Evolutionary conservation across 2,329 filamentous ascomycete genomes (phyloP), one percentile per base, ranked within the genome.

Genomic region (Dactylonectria estremocensis): DNA sequence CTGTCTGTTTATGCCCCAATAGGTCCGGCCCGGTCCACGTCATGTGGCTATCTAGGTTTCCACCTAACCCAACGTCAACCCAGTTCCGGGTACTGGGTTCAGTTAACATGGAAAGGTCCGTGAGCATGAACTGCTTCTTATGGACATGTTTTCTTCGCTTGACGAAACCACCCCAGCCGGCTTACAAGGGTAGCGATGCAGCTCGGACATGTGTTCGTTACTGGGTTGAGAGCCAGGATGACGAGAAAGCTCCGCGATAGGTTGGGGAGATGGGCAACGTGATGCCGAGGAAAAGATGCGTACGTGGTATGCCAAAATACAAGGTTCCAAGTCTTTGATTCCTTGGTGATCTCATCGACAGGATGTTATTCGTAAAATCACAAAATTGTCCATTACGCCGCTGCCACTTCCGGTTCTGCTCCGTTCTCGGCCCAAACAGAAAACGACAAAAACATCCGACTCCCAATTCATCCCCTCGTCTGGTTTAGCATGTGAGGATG

Each of bases 341-440:
- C 16, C 14, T 40, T 40, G 35, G 33, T 43, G 24, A 37, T 55
- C 33, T 37, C 52, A 55, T 52, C 49, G 18, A 55, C 33, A 43
- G 33, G 43, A 54, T 61, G 28, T 62, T 50, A 62, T 46, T 18
- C 40, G 18, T 20, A 60, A 20, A 56, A 54, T 66, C 20, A 68
- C 31, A 68, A 43, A 56, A 64, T 55, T 62, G 67, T 53, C 55
- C 64, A 37, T 67, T 62, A 62, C 61, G 58, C 65, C 63, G 33
- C 50, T 50, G 31, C 28, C 46, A 0, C n/a, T 57, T 37, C 46
- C 31, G 46, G 46, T 48, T 22, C 28, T 20, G 20, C 56, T 45
- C 55, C 48, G 50, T 22, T 35, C 50, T 18, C 31, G 31, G 10
- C 40, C 48, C 46, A 61, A 55, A 28, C 49, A 55, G 43, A 63